Base-by-base conservation (phyloP, 2,329 filamentous ascomycete species). In the Phaeoacremonium minimum region DNA sequence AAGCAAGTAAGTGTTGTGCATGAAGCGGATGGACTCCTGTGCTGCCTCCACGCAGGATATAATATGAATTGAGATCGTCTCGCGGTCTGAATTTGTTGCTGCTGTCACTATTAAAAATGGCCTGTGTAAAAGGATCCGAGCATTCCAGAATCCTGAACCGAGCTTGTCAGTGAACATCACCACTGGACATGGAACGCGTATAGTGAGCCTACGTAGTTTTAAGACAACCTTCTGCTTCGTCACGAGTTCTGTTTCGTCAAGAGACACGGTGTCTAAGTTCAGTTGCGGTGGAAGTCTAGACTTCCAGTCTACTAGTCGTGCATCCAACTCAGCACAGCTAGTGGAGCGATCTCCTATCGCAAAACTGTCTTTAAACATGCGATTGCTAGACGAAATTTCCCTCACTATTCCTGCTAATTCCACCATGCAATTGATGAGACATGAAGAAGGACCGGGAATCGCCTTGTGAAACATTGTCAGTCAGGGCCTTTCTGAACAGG, bases 201-300 rank as follows among this genome's bases (percentile, higher is more conserved):
- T 14, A 15, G 5, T 8, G n/a, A 16, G 13, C 19, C 15, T 8
- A 37, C 35, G 28, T 7, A 37, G 29, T 18, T 37, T 32, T n/a
- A 37, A 15, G 8, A 37, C 35, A 15, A 37, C 32, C 18, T 37
- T 37, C 29, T 37, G 35, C 29, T 37, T 37, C 13, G 35, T 32
- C 12, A 37, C 22, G 13, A 37, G 22, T 18, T 37, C 35, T 7
- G 16, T 19, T 26, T 37, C 35, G 14, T 31, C 15, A 9, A 37
- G 14, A 22, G 35, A 37, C 11, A 12, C 5, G 29, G 7, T 22
- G 5, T 17, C 18, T 14, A 37, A 14, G 15, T 30, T 15, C 8
- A 37, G 35, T n/a, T 30, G 9, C 8, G 18, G 28, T 22, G 35
- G 35, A 14, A 32, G 28, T 6, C 28, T 18, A 12, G 15, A 30